Conservation (phyloP, 768 basidiomycete species). For the Russula compacta region DNA sequence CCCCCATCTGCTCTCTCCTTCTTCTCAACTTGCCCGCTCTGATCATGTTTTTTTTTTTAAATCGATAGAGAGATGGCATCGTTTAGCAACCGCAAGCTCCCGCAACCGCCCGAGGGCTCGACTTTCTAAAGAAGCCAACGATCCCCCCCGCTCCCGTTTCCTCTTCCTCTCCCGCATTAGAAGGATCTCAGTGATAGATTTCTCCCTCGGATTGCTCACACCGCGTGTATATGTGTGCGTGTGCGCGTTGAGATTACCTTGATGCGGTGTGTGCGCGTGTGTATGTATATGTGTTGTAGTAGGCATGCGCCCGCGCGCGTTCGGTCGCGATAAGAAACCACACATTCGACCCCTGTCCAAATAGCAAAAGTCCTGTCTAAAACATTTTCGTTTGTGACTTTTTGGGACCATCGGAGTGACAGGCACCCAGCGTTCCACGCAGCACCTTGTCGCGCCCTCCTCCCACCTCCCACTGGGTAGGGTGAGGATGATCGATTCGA, state of each 20-base stretch:
- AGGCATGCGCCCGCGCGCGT: neutral
- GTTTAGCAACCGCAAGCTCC: slow-evolving; percentile 83
- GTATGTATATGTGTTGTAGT: neutral
- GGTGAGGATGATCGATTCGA: neutral
- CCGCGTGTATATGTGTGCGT: neutral
- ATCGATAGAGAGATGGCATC: slow-evolving; percentile 83
- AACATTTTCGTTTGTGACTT: too few species aligned
- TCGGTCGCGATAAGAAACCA: neutral
- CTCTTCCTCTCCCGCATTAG: neutral
- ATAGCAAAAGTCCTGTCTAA: too few species aligned
- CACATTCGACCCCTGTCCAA: too few species aligned
- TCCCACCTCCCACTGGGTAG: too few species aligned
- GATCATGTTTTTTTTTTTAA: neutral
- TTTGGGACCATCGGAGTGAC: too few species aligned
- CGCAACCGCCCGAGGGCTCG: slow-evolving; percentile 88
- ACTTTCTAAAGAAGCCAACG: slow-evolving; percentile 36
- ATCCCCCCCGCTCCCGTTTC: neutral
- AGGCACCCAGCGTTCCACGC: too few species aligned
- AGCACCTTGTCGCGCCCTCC: neutral
- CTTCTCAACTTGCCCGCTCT: too few species aligned
- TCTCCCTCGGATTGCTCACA: neutral
- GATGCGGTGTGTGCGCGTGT: neutral
- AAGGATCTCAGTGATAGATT: slow-evolving; percentile 7
- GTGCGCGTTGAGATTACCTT: neutral
- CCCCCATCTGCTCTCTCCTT: neutral